Percentiles rank a stretch among this genome's conserved stretches.
Conservation (phyloP, 306 rosid genomes). For the Lotus japonicus region DNA sequence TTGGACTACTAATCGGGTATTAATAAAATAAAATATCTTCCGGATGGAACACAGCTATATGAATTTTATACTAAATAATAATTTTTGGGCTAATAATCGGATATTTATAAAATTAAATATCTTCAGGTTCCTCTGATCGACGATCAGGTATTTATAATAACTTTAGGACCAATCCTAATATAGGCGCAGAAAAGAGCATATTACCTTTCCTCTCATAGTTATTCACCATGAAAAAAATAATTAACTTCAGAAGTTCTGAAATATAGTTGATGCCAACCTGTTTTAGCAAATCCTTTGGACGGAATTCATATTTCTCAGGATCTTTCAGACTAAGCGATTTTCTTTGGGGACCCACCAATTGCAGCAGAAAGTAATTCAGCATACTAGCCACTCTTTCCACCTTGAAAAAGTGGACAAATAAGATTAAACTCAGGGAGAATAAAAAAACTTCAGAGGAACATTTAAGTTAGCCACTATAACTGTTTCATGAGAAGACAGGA, state of each 20-base stretch:
- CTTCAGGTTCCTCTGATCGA: too few relatives aligned
- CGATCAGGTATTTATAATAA: background rate
- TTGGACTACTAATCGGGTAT: too few relatives aligned
- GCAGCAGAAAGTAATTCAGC: slow-evolving; percentile 95
- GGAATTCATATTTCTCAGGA: slow-evolving; percentile 95
- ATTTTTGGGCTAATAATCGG: background rate
- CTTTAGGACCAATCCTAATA: background rate
- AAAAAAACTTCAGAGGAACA: slow-evolving; percentile 2
- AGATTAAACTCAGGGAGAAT: background rate
- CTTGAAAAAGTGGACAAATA: slow-evolving; percentile 33
- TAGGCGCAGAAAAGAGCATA: slow-evolving; percentile 1
- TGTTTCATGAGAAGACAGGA: background rate
- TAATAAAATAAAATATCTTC: too few relatives aligned
- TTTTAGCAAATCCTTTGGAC: slow-evolving; percentile 87
- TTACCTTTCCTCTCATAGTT: background rate
- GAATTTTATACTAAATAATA: too few relatives aligned
- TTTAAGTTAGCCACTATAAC: background rate
- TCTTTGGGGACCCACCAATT: slow-evolving; percentile 97
- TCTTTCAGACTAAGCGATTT: slow-evolving; percentile 91
- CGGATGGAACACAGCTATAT: too few relatives aligned
- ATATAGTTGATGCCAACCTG: slow-evolving; percentile 51
- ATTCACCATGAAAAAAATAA: background rate
- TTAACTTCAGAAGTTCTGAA: background rate
- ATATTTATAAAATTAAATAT: too few relatives aligned
- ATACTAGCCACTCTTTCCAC: slow-evolving; percentile 98